These are phyloP conservation scores for Candolleomyces eurysporus DNA, from an alignment of 768 basidiomycete species.

Conservation along the genomic window DNA sequence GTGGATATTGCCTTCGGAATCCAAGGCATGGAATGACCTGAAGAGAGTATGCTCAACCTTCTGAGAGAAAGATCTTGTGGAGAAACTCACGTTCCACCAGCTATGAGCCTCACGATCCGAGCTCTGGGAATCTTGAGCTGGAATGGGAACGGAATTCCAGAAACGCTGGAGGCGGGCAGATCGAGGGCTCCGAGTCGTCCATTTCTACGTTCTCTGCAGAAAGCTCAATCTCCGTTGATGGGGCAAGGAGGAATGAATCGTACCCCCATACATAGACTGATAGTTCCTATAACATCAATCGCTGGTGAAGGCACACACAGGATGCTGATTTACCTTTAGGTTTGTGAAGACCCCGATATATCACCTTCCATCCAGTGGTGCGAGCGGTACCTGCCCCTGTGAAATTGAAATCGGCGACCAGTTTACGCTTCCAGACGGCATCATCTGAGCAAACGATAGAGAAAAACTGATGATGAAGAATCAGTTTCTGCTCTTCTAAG, in stretches of 20 bases:
- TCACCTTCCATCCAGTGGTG: slow-evolving; percentile 73
- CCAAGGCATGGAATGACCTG: slow-evolving; percentile 87
- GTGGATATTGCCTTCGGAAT: slow-evolving; percentile 67
- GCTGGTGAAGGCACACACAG: not conserved
- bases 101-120: slow-evolving; percentile 69
- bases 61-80: not conserved
- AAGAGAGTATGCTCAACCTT: not conserved
- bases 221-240: not conserved
- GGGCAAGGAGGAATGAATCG: slow-evolving; percentile 13
- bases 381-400: slow-evolving; percentile 69
- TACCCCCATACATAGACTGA: slow-evolving; percentile 56
- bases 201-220: slow-evolving; percentile 53
- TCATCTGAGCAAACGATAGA: slow-evolving; percentile 63
- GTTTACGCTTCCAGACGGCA: slow-evolving; percentile 73
- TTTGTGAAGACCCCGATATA: slow-evolving; percentile 68
- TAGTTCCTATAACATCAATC: not conserved
- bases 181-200: slow-evolving; percentile 60
- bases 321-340: slow-evolving; percentile 55
- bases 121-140: slow-evolving; percentile 58
- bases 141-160: slow-evolving; percentile 60
- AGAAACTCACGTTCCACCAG: slow-evolving; percentile 74
- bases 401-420: slow-evolving; percentile 76
- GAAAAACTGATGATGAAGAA: slow-evolving; percentile 43
- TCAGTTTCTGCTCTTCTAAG: slow-evolving; percentile 2
- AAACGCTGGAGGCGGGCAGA: slow-evolving; percentile 29